Evolutionary conservation across 2,329 filamentous ascomycete genomes (phyloP), one percentile per base, ranked within the genome.

Genomic region (Pseudogymnoascus sp.): DNA sequence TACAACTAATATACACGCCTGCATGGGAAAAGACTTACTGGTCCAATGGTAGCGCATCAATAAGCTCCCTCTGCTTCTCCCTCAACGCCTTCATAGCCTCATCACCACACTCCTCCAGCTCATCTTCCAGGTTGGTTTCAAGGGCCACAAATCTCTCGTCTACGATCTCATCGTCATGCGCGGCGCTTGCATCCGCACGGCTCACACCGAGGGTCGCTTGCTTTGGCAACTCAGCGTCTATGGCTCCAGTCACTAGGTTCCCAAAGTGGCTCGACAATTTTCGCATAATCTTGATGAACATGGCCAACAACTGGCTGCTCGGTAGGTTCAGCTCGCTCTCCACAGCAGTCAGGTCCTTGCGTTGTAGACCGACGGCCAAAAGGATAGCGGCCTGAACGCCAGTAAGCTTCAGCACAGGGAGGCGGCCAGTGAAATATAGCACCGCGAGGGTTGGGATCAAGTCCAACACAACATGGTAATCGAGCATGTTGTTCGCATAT

Each of bases 381-480:
- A 99, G 81, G 62, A 99, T 90, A 1, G 88, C 86, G 67, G 90
- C 85, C 73, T 99, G 93, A 0, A 97, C 82, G n/a, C 88, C 87
- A 4, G 84, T 88, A 60, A 99, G 80, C 61, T 82, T 86, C 67
- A 96, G 80, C 58, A 79, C 79, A 36, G 77, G 74, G 15, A 97
- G 78, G 8, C 86, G 84, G 57, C 90, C 89, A 0, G 84, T 86
- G 75, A 99, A 99, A 78, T 93, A 97, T 26, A 96, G 82, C 24
- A 81, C 80, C 1, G 94, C 88, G 65, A 99, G 85, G 1, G 81
- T 83, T 0, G 94, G 94, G 61, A 99, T 81, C 70, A 99, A 84
- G 72, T 99, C 95, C 29, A 97, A 82, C 61, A 99, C 94, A 68
- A 97, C 92, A 71, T 97, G 95, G 78, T 97, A 96, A 75, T 99